Base-by-base conservation (phyloP, 257 asterid species). In the Plantago elongata region DNA sequence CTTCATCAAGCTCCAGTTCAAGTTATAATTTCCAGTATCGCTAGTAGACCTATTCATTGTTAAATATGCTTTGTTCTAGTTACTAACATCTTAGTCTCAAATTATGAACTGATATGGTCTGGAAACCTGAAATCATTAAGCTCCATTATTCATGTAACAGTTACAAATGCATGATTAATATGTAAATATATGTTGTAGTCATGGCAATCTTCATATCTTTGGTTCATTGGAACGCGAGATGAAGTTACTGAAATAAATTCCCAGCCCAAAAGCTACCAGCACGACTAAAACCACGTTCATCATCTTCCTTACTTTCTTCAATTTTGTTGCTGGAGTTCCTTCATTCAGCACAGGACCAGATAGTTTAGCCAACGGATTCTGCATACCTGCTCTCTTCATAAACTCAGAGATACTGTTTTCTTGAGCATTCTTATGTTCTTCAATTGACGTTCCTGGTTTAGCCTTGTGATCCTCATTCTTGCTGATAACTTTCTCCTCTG, bases 251-350 rank as follows among this genome's bases (percentile, higher is more conserved):
- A 81, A 18, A 18, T 72, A 79, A 34, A 79, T 44, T 13, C 84
- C 94, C 34, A 86, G 54, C 14, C 65, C 78, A 63, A 83, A 60
- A 40, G 77, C 88, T 51, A 78, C 29, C 9, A 86, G 54, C 60
- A 67, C 54, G 30, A 61, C 61, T 67, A 82, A 47, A 66, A 55
- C 70, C 56, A 62, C 68, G 13, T 56, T 56, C 69, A 76, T 45
- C 54, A 60, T 65, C 65, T 75, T 70, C 66, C 86, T 75, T 52
- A 77, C 74, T 69, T 15, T 29, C 85, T 63, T 84, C 78, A 84
- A 38, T 59, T 58, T 72, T 15, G 69, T 65, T 45, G 75, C 81
- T 12, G 69, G 64, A 37, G 59, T 72, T 11, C 48, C 77, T 18
- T 73, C 68, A 13, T 42, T 63, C 7, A 67, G 62, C 63, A 59